Base-by-base conservation (phyloP, 192 early-diverging fungal genomes). In the Chytriomyces sp. region DNA sequence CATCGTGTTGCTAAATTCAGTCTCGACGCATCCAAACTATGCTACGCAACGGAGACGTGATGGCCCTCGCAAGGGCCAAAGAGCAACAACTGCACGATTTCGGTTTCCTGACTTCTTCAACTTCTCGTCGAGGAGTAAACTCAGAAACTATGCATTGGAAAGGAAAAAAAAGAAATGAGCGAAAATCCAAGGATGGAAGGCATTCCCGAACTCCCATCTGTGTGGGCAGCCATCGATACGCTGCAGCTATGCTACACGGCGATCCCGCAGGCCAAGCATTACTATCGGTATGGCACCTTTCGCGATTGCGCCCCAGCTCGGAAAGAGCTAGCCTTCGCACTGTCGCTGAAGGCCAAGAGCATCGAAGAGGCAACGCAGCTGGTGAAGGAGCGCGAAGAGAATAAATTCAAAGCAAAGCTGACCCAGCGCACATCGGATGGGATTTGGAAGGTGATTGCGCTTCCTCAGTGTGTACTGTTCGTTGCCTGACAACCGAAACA, bases 231-330 rank as follows among this genome's bases (percentile, higher is more conserved):
- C n/a, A 36, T 75, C 31, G 74, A 75, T 37, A 67, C 31, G 0
- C 49, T 75, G n/a, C 74, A 67, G 74, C 74, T 75, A 1, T 75
- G 65, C 74, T 75, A 75, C 65, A 75, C 74, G 5, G 65, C 62
- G 2, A 62, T 75, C 40, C 74, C 74, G 14, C 83, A 86, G 66
- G 64, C 81, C 37, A 82, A 78, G 70, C 61, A 79, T 44, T 86
- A 82, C 73, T 86, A 85, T 56, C 70, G 81, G 7, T 80, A 83
- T 40, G 85, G 85, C 1, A 75, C 52, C 19, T 66, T 82, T 39
- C 37, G 78, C 19, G 79, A 85, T 70, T 86, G 85, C 70, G 28
- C 74, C 1, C 49, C 39, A 10, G 77, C 77, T 2, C 52, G 77
- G 14, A 70, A 55, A 22, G 82, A 86, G 14, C 75, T 86, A 56